Percentiles rank a stretch among this genome's conserved stretches.
Conservation (phyloP, 2,329 filamentous ascomycete genomes). For the Ambrosiella cleistominuta region DNA sequence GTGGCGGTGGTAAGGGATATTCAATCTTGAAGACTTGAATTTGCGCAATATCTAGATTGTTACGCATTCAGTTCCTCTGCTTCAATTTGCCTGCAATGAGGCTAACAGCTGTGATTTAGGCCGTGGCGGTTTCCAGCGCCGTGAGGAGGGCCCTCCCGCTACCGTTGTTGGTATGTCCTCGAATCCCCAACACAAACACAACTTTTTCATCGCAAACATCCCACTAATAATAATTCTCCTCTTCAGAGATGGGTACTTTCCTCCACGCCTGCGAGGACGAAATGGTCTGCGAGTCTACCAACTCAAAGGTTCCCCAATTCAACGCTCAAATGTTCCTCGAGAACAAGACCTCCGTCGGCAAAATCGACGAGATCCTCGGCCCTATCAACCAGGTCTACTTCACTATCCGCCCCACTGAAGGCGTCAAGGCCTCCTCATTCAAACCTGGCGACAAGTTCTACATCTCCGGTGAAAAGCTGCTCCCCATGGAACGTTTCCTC, state of each 20-base stretch:
- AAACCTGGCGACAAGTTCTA: slow-evolving; percentile 95
- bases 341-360: slow-evolving; percentile 93
- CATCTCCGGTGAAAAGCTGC: slow-evolving; percentile 83
- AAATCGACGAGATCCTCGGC: slow-evolving; percentile 94
- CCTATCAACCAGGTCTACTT: slow-evolving; percentile 97
- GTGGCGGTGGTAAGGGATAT: slow-evolving; percentile 22
- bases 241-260: slow-evolving; percentile 75
- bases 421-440: slow-evolving; percentile 88
- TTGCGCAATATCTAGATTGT: not conserved
- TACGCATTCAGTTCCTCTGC: not conserved
- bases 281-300: slow-evolving; percentile 91
- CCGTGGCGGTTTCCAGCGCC: slow-evolving; percentile 24
- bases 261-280: slow-evolving; percentile 92
- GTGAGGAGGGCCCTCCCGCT: slow-evolving; percentile 24
- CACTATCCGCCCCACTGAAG: slow-evolving; percentile 92
- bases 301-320: slow-evolving; percentile 95
- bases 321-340: slow-evolving; percentile 97
- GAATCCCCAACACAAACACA: not conserved
- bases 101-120: slow-evolving; percentile 14
- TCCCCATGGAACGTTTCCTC: slow-evolving; percentile 89
- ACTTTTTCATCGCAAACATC: not conserved
- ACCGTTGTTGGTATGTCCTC: slow-evolving; percentile 21
- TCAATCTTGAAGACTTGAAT: not conserved
- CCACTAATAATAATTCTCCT: slow-evolving; percentile 1
- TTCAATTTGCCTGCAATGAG: not conserved